phyloP scores from a whole-genome alignment of 2,329 filamentous ascomycete species.

The Talaromyces sp. region DNA sequence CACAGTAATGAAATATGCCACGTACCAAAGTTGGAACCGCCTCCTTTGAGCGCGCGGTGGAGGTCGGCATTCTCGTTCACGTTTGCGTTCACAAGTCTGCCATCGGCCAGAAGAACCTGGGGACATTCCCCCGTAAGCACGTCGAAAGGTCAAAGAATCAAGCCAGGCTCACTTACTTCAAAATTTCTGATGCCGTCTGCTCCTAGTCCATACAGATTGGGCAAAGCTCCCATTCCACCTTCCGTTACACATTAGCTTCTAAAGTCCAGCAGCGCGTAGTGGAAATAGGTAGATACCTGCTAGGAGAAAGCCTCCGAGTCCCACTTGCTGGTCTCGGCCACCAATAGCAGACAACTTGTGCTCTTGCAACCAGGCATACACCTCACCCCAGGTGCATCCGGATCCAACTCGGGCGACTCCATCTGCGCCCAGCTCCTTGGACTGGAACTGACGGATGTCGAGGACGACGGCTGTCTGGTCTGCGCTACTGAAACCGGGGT shows the following conservation, averaged over 20 bases:
- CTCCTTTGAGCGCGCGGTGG: neutral
- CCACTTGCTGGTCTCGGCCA: neutral
- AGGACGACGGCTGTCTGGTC: neutral
- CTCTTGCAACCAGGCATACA: neutral
- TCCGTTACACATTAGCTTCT: neutral
- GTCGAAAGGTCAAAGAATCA: neutral
- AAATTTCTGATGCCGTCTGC: constrained; percentile 1
- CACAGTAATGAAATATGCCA: neutral
- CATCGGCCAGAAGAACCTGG: neutral
- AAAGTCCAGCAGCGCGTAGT: neutral
- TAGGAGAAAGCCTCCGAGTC: constrained; percentile 1
- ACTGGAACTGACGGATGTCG: neutral
- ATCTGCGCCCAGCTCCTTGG: neutral
- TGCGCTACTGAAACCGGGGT: too few species aligned
- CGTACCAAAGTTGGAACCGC: neutral
- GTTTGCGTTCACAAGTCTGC: constrained; percentile 4
- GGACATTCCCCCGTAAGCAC: neutral
- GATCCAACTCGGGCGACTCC: neutral
- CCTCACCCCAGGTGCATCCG: constrained; percentile 2
- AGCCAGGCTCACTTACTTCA: neutral
- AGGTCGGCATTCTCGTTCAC: constrained; percentile 3
- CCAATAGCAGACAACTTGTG: neutral
- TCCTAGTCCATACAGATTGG: constrained; percentile 1
- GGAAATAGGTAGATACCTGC: neutral
- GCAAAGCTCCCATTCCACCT: neutral